phyloP scores from a whole-genome alignment of 2,329 filamentous ascomycete species.

The Davidsoniella virescens region DNA sequence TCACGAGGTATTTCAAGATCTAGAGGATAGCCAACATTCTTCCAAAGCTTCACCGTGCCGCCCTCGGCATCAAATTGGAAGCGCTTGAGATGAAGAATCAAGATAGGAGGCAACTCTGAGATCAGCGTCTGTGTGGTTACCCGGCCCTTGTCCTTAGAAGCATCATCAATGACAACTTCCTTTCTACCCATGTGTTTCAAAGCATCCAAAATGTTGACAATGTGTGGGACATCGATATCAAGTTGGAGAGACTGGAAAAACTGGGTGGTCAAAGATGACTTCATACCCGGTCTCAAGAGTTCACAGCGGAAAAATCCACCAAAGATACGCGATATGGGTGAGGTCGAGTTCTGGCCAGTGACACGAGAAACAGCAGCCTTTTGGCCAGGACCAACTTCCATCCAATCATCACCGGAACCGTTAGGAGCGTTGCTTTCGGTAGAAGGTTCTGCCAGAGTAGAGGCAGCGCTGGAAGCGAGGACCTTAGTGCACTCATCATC shows the following conservation, averaged over 20 bases:
- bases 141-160: constrained; percentile 45
- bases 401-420: constrained; percentile 50
- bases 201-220: constrained; percentile 85
- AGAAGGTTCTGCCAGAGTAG: constrained; percentile 17
- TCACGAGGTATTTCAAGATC: constrained; percentile 89
- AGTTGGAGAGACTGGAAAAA: constrained; percentile 90
- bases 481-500: constrained; percentile 81
- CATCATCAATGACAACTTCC: constrained; percentile 67
- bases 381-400: constrained; percentile 87
- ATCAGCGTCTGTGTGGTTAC: constrained; percentile 94
- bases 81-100: constrained; percentile 90
- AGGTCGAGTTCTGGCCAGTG: constrained; percentile 58
- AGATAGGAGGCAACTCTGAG: constrained; percentile 73
- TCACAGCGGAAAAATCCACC: constrained; percentile 83
- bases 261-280: constrained; percentile 81
- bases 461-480: constrained; percentile 38
- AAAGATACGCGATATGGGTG: constrained; percentile 87
- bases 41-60: constrained; percentile 95
- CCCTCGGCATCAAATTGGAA: constrained; percentile 87
- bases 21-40: constrained; percentile 87
- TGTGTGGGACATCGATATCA: constrained; percentile 74
- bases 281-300: constrained; percentile 68
- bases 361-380: constrained; percentile 73
- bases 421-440: constrained; percentile 18
- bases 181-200: constrained; percentile 68